Percentiles rank a stretch among this genome's conserved stretches.
These are phyloP conservation scores for Fusarium camptoceras DNA, from an alignment of 2,329 filamentous ascomycete genomes.

Conservation along the genomic window DNA sequence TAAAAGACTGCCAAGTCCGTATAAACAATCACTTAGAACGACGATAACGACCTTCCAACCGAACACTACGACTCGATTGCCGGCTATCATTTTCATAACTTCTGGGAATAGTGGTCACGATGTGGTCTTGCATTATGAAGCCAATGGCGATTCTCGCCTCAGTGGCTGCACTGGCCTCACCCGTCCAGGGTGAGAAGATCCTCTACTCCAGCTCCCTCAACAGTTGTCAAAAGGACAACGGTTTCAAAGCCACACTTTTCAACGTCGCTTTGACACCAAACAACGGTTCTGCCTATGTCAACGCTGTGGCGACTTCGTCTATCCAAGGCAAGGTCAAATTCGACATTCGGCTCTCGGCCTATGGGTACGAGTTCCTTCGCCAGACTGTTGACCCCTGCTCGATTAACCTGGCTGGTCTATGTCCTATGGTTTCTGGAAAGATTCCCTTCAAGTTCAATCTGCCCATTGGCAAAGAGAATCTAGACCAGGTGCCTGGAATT, in stretches of 20 bases:
- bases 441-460: constrained; percentile 81
- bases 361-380: constrained; percentile 80
- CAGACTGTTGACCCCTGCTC: constrained; percentile 81
- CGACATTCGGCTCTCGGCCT: constrained; percentile 80
- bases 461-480: constrained; percentile 65
- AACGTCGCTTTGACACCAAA: constrained; percentile 82
- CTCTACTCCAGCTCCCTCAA: constrained; percentile 87
- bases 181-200: constrained; percentile 70
- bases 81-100: constrained; percentile 3
- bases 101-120: constrained; percentile 48
- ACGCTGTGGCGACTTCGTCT: constrained; percentile 83
- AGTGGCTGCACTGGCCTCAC: constrained; percentile 57
- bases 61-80: constrained; percentile 9
- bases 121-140: constrained; percentile 61
- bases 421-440: constrained; percentile 89
- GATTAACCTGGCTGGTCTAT: constrained; percentile 77
- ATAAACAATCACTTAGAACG: constrained; percentile 1
- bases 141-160: constrained; percentile 61
- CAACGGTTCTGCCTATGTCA: constrained; percentile 78
- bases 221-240: constrained; percentile 84
- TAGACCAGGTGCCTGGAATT: constrained; percentile 79
- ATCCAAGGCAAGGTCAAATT: constrained; percentile 86
- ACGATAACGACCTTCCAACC: constrained; percentile 17
- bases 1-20: background rate
- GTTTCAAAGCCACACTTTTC: constrained; percentile 89